phyloP scores from a whole-genome alignment of 495 filamentous ascomycete genomes.

The Rhypophila decipiens region DNA sequence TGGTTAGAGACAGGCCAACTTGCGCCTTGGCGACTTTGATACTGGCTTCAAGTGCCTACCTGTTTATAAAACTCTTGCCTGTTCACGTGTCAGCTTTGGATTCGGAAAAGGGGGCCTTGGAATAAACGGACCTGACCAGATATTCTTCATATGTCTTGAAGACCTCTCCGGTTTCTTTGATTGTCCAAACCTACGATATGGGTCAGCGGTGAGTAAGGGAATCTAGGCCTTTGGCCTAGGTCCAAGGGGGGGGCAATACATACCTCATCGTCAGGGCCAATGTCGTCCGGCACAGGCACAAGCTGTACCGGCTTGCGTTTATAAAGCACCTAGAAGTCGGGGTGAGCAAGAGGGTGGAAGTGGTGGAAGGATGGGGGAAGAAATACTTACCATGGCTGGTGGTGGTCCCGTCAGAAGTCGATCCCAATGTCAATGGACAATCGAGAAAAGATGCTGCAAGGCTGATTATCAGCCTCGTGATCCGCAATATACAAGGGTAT shows the following conservation, averaged over 20 bases:
- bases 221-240: too few species aligned
- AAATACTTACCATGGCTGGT: conserved; percentile 24
- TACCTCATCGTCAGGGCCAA: conserved; percentile 78
- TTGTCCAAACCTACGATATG: conserved; percentile 74
- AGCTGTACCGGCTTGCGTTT: conserved; percentile 94
- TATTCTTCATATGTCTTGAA: conserved; percentile 89
- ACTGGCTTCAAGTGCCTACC: conserved; percentile 34
- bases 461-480: conserved; percentile 36
- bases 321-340: conserved; percentile 67
- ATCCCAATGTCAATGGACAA: conserved; percentile 3
- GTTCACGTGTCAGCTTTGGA: conserved; percentile 18
- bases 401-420: background rate
- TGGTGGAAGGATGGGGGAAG: background rate
- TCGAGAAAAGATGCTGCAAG: conserved; percentile 27
- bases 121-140: conserved; percentile 57
- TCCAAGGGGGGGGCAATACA: too few species aligned
- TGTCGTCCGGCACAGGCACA: conserved; percentile 61
- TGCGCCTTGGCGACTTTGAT: background rate
- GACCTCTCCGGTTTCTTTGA: conserved; percentile 81
- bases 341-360: conserved; percentile 7
- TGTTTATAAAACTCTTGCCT: conserved; percentile 94
- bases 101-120: conserved; percentile 4
- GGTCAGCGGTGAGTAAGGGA: background rate
- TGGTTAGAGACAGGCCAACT: background rate
- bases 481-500: background rate